A percentile compares a stretch with the other conserved stretches of the same genome.
Conservation (phyloP, 1,284 basidiomycete genomes). For the Tylopilus microsporus region DNA sequence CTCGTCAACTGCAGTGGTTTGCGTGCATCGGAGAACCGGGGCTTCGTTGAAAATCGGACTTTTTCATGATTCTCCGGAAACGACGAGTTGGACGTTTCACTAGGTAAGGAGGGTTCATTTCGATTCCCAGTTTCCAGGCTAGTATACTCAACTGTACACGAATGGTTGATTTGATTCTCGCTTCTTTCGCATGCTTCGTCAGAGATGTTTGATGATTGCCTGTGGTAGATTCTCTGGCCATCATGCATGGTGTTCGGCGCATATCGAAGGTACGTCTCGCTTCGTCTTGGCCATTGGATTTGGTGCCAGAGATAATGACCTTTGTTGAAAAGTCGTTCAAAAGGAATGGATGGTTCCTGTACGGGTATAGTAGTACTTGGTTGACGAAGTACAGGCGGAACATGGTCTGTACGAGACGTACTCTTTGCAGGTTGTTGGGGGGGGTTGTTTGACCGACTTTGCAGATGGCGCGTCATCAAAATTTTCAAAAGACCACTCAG, state of each 20-base stretch:
- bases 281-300: not conserved
- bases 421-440: conserved; percentile 11
- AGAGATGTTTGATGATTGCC: not conserved
- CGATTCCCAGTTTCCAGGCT: not conserved
- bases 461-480: conserved; percentile 20
- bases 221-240: not conserved
- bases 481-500: conserved; percentile 33
- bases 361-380: not conserved
- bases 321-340: conserved; percentile 16
- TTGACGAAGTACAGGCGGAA: conserved; percentile 17
- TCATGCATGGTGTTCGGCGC: not conserved
- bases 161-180: not conserved
- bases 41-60: not conserved
- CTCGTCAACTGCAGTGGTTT: not conserved
- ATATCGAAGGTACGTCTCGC: not conserved
- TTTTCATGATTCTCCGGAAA: not conserved
- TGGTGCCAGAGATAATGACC: not conserved
- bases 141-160: conserved; percentile 14
- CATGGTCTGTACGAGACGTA: conserved; percentile 16
- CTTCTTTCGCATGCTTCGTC: not conserved
- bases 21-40: not conserved
- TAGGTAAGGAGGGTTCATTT: not conserved
- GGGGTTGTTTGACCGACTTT: conserved; percentile 25
- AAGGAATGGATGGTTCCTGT: conserved; percentile 19
- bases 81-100: not conserved